Conservation (phyloP, 2,329 filamentous ascomycete species). For the Fusarium falciforme region DNA sequence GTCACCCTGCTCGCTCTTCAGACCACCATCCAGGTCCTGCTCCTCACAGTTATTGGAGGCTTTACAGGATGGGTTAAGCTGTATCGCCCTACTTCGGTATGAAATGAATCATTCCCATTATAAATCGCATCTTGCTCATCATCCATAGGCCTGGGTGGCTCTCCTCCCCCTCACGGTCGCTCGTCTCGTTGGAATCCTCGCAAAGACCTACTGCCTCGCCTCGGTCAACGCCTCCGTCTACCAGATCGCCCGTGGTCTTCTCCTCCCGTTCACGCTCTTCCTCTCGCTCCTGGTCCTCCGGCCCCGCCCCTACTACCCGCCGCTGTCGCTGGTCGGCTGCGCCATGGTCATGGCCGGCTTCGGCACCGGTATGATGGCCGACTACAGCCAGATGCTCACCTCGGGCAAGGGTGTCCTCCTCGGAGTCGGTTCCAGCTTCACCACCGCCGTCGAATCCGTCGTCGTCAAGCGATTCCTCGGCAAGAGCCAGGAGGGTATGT, state of each 20-base stretch:
- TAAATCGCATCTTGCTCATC: background rate
- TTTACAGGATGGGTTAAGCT: constrained; percentile 42
- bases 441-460: constrained; percentile 42
- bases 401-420: constrained; percentile 42
- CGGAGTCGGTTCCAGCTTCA: constrained; percentile 42
- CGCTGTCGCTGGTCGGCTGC: constrained; percentile 40
- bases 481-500: constrained; percentile 43
- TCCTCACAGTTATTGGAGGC: constrained; percentile 37
- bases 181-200: constrained; percentile 41
- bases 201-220: constrained; percentile 45
- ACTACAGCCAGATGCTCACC: constrained; percentile 44
- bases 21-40: constrained; percentile 39
- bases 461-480: constrained; percentile 43
- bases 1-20: constrained; percentile 42
- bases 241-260: constrained; percentile 42
- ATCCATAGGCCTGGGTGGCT: constrained; percentile 36
- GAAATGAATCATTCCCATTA: background rate
- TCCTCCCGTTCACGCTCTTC: constrained; percentile 42
- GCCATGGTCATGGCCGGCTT: constrained; percentile 44
- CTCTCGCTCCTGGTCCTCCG: constrained; percentile 42
- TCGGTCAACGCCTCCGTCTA: constrained; percentile 44
- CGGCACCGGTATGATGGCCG: constrained; percentile 42
- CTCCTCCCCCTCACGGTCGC: constrained; percentile 42
- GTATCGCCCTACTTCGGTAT: constrained; percentile 35
- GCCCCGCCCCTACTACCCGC: constrained; percentile 44